Conservation (phyloP, 2,329 filamentous ascomycete species). For the Aaosphaeria arxii region DNA sequence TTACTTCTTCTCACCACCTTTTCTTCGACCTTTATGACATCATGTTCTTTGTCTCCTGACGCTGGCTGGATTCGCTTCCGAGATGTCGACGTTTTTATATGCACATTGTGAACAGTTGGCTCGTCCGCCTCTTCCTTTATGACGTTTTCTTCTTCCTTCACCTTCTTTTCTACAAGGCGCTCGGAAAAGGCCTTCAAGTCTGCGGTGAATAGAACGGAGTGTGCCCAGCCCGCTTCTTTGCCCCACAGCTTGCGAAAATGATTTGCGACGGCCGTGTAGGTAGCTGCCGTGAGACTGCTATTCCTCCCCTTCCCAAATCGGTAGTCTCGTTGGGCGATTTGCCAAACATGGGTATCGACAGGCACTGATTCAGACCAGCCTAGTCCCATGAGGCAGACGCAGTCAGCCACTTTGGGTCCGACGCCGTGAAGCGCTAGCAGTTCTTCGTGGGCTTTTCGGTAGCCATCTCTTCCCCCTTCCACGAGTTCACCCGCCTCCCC, state of each 20-base stretch:
- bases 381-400: constrained; percentile 92
- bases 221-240: constrained; percentile 92
- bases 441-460: constrained; percentile 75
- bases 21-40: too few species aligned
- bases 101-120: constrained; percentile 1
- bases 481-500: constrained; percentile 45
- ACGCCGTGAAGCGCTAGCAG: constrained; percentile 81
- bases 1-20: too few species aligned
- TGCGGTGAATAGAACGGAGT: constrained; percentile 93
- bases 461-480: constrained; percentile 59
- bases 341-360: constrained; percentile 96
- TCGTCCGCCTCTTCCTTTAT: constrained; percentile 35
- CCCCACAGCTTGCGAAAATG: constrained; percentile 91
- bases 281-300: constrained; percentile 81
- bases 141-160: constrained; percentile 45
- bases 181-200: constrained; percentile 84
- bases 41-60: too few species aligned
- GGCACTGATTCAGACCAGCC: constrained; percentile 95
- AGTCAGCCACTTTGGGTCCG: constrained; percentile 95
- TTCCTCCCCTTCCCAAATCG: constrained; percentile 80
- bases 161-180: constrained; percentile 49
- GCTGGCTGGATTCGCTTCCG: too few species aligned
- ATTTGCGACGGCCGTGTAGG: constrained; percentile 86
- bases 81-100: too few species aligned
- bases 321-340: constrained; percentile 95